Evolutionary conservation across 768 basidiomycete species (phyloP).

Genomic region (Auriscalpium vulgare): DNA sequence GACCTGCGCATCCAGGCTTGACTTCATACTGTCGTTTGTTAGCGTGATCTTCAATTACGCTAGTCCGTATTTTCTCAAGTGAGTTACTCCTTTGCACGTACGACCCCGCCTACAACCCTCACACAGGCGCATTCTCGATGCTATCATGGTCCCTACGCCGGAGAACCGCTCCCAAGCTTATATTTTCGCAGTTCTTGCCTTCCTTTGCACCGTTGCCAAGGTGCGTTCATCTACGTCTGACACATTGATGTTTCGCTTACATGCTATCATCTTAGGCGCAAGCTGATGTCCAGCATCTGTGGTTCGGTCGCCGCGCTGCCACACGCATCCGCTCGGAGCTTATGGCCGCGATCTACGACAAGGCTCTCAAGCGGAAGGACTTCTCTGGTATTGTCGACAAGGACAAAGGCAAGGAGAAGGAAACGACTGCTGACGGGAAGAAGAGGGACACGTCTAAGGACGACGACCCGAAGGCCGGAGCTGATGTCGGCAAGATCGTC

Average conservation of each 20-base stretch:
- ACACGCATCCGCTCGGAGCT: conserved; percentile 71
- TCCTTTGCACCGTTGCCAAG: conserved; percentile 52
- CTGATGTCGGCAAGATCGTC: conserved; percentile 85
- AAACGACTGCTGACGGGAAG: conserved; percentile 4
- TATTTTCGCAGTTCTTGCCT: conserved; percentile 71
- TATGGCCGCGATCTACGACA: conserved; percentile 87
- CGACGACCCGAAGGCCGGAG: conserved; percentile 61
- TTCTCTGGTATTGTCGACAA: conserved; percentile 68
- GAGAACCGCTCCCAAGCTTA: conserved; percentile 57
- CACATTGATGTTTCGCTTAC: background rate
- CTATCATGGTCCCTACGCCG: conserved; percentile 42
- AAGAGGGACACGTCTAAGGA: conserved; percentile 21
- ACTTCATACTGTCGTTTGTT: conserved; percentile 58
- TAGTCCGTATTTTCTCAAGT: conserved; percentile 78
- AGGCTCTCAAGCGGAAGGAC: conserved; percentile 77
- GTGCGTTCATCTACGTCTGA: conserved; percentile 18
- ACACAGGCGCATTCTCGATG: conserved; percentile 46
- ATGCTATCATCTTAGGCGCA: conserved; percentile 18
- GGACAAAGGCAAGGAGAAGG: conserved; percentile 9
- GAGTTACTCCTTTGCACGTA: background rate
- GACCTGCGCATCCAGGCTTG: conserved; percentile 28
- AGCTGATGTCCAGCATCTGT: conserved; percentile 68
- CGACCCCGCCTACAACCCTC: background rate
- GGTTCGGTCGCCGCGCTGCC: conserved; percentile 70
- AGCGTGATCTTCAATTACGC: conserved; percentile 74